phyloP scores from a whole-genome alignment of 805 yeast species.

The Starmerella floricola region DNA sequence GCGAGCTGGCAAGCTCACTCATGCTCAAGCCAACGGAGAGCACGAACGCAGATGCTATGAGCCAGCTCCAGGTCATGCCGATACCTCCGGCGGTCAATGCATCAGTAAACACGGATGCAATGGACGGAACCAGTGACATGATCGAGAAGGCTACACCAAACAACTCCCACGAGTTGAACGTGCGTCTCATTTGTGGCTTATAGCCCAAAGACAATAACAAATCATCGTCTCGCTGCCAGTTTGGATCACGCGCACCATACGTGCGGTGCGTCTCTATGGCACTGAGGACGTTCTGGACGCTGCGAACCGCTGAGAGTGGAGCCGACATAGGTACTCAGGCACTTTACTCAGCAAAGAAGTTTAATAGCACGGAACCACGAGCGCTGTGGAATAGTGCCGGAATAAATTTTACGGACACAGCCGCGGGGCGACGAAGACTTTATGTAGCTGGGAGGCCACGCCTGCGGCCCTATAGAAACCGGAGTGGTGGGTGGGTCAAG shows the following conservation, averaged over 20 bases:
- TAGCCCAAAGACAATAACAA: slow-evolving; percentile 46
- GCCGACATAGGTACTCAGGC: not conserved
- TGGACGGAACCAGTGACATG: slow-evolving; percentile 55
- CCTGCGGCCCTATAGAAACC: no score
- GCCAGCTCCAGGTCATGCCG: slow-evolving; percentile 65
- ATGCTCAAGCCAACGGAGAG: slow-evolving; percentile 48
- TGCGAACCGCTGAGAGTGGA: slow-evolving; percentile 4
- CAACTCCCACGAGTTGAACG: slow-evolving; percentile 48
- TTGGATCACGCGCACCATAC: slow-evolving; percentile 1
- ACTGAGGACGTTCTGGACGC: slow-evolving; percentile 5
- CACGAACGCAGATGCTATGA: slow-evolving; percentile 44
- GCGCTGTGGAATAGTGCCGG: no score
- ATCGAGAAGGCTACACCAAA: slow-evolving; percentile 63
- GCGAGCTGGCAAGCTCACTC: slow-evolving; percentile 55
- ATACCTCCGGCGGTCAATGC: slow-evolving; percentile 54
- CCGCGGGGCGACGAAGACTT: no score
- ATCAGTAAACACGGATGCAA: slow-evolving; percentile 42
- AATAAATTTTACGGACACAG: no score
- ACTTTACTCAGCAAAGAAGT: no score
- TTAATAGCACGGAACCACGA: no score
- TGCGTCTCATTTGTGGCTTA: slow-evolving; percentile 52
- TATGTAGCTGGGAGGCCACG: no score
- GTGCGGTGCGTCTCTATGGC: slow-evolving; percentile 10
- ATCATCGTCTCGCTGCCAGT: slow-evolving; percentile 23
- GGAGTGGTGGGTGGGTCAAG: no score